Conservation (phyloP, 768 basidiomycete species). For the Russula sp. region DNA sequence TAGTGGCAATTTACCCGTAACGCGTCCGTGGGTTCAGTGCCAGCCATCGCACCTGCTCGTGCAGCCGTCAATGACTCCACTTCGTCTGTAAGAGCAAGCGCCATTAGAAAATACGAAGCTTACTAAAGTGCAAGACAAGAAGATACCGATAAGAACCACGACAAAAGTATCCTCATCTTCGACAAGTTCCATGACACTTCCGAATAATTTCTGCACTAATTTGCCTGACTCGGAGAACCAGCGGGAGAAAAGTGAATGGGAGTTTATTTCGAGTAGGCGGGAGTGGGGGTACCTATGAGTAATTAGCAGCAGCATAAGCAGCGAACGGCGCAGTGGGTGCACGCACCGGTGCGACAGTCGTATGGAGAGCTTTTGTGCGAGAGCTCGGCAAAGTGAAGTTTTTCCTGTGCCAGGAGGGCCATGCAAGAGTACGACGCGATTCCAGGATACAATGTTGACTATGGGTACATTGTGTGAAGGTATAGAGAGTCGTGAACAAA, state of each 20-base stretch:
- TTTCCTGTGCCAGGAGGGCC: constrained; percentile 98
- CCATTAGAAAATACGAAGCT: neutral
- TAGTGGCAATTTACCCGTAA: constrained; percentile 52
- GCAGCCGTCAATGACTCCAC: constrained; percentile 95
- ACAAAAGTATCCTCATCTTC: constrained; percentile 91
- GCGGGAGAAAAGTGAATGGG: constrained; percentile 94
- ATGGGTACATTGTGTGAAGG: constrained; percentile 7
- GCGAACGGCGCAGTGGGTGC: neutral
- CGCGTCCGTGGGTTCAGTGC: constrained; percentile 94
- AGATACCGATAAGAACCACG: constrained; percentile 82
- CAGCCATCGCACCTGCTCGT: constrained; percentile 87
- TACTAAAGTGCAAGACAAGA: neutral
- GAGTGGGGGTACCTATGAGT: constrained; percentile 68
- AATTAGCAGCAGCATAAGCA: neutral
- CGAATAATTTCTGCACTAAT: constrained; percentile 89
- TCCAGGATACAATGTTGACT: constrained; percentile 94
- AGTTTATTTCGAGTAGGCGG: constrained; percentile 93
- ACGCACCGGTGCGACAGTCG: constrained; percentile 74
- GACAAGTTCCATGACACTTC: constrained; percentile 80
- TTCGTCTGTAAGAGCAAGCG: constrained; percentile 53
- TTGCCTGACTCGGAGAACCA: constrained; percentile 99
- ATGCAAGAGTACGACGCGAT: constrained; percentile 88
- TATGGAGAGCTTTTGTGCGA: constrained; percentile 93
- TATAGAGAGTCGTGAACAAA: neutral
- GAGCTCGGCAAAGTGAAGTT: constrained; percentile 87